Percentiles rank a stretch among this genome's conserved stretches.
phyloP scores from a whole-genome alignment of 2,329 filamentous ascomycete species.

The Xylaria hypoxylon region DNA sequence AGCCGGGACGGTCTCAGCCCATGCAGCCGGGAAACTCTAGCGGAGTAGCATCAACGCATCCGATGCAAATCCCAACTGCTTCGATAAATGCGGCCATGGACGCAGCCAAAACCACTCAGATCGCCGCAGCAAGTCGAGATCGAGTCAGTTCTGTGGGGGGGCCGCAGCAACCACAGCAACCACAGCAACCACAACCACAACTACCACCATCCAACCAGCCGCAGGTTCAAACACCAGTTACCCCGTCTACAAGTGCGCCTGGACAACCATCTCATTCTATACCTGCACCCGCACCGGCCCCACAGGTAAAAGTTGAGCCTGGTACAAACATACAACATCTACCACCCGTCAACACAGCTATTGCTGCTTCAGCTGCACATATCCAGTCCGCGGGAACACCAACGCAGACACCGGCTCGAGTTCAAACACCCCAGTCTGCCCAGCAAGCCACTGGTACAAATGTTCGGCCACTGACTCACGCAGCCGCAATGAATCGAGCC shows the following conservation, averaged over 20 bases:
- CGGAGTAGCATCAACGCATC: slow-evolving; percentile 42
- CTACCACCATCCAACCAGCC: slow-evolving; percentile 11
- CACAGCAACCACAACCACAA: slow-evolving; percentile 19
- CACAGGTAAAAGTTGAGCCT: slow-evolving; percentile 55
- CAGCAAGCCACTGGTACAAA: slow-evolving; percentile 42
- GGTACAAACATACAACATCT: slow-evolving; percentile 52
- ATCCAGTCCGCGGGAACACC: slow-evolving; percentile 60
- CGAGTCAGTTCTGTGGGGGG: slow-evolving; percentile 40
- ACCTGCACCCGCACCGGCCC: slow-evolving; percentile 42
- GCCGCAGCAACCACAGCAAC: slow-evolving; percentile 31
- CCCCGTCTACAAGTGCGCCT: slow-evolving; percentile 43
- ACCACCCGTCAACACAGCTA: slow-evolving; percentile 62
- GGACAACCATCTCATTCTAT: slow-evolving; percentile 42
- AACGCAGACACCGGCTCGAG: slow-evolving; percentile 60
- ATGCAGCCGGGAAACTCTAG: slow-evolving; percentile 42
- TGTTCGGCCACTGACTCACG: slow-evolving; percentile 47
- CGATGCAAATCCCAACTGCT: slow-evolving; percentile 51
- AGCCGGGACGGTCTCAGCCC: slow-evolving; percentile 45
- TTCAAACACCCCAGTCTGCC: slow-evolving; percentile 61
- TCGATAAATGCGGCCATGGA: slow-evolving; percentile 52
- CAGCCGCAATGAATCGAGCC: slow-evolving; percentile 49
- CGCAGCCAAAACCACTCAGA: slow-evolving; percentile 50
- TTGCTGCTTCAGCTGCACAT: slow-evolving; percentile 54
- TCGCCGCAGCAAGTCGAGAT: slow-evolving; percentile 43
- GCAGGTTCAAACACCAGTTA: slow-evolving; percentile 43